Base-by-base conservation (phyloP, 352 stramenopile genomes). In the Globisporangium uncinulatum region DNA sequence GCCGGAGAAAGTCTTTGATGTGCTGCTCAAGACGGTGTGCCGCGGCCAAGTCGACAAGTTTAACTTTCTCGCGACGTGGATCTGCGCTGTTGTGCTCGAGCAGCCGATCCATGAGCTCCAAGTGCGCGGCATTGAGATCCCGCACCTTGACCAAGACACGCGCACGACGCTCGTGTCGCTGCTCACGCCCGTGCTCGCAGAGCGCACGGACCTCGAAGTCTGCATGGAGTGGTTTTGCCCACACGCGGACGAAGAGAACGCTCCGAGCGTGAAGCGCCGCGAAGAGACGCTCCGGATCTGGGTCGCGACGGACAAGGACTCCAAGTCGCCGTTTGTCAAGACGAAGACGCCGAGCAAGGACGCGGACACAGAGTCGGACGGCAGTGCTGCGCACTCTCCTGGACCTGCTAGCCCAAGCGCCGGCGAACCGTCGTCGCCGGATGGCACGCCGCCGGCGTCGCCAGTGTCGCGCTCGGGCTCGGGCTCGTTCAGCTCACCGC, bases 151-250 rank as follows among this genome's bases (percentile, higher is more conserved):
- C 48, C 31, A 65, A 0, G 82, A 89, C 43, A 89, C 81, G n/a
- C 83, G 83, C 39, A 69, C 67, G 39, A 87, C 73, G 21, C 71
- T 95, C 20, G 83, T 89, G 39, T 65, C 85, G 63, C 62, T 92
- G 57, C 68, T 93, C 32, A 95, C 81, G n/a, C 85, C 85, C 6
- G 79, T 91, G 52, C 66, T 93, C 0, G 80, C 85, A 10, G 79
- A 95, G 57, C 85, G 83, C 48, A 89, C 73, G 13, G 85, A 95
- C 59, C 57, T 95, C 0, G 83, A 92, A 61, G 80, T 95, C 29
- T 92, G 79, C 62, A 92, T 95, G 81, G 85, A 95, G 54, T 93
- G 85, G 85, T 93, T 95, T 65, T 85, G 74, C 17, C 83, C 82
- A 46, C 73, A 91, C 24, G 80, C 72, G 6, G 76, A 86, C 11